These are phyloP conservation scores for Abortiporus biennis DNA, from an alignment of 1,284 basidiomycete genomes.

Conservation along the genomic window DNA sequence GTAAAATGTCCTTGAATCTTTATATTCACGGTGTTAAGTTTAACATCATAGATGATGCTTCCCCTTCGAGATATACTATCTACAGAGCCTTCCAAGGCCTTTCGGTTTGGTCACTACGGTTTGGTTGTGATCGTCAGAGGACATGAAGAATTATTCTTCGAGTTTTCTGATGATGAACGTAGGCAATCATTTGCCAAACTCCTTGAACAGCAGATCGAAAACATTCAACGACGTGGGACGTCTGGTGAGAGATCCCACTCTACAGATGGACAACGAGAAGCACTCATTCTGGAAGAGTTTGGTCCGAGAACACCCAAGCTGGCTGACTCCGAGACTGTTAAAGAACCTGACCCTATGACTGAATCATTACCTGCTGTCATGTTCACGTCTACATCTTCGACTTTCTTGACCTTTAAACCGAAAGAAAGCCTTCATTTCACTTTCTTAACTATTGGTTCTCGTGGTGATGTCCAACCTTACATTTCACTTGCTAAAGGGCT, in stretches of 20 bases:
- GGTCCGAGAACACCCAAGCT: conserved; percentile 39
- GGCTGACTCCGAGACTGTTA: conserved; percentile 30
- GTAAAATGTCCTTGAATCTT: conserved; percentile 5
- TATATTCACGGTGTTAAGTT: not conserved
- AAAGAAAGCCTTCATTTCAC: conserved; percentile 80
- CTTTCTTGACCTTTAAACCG: conserved; percentile 93
- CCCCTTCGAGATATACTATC: conserved; percentile 86
- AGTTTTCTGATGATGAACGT: conserved; percentile 78
- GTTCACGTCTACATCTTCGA: conserved; percentile 91
- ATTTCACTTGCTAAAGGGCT: conserved; percentile 92
- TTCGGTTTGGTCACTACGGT: conserved; percentile 85
- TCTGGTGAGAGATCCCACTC: conserved; percentile 34
- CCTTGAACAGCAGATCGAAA: conserved; percentile 79
- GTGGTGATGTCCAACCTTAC: conserved; percentile 92
- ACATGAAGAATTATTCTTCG: conserved; percentile 96
- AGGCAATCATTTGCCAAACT: conserved; percentile 71
- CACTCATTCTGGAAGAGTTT: conserved; percentile 70
- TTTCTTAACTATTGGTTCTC: conserved; percentile 91
- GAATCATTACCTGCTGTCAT: conserved; percentile 76
- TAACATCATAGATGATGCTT: conserved; percentile 74
- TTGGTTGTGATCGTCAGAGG: conserved; percentile 89
- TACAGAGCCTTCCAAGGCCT: conserved; percentile 80
- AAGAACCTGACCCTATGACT: conserved; percentile 42
- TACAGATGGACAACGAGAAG: conserved; percentile 52
- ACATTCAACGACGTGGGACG: conserved; percentile 45